phyloP scores from a whole-genome alignment of 169 alveolate species.

The Plasmodium gonderi region DNA sequence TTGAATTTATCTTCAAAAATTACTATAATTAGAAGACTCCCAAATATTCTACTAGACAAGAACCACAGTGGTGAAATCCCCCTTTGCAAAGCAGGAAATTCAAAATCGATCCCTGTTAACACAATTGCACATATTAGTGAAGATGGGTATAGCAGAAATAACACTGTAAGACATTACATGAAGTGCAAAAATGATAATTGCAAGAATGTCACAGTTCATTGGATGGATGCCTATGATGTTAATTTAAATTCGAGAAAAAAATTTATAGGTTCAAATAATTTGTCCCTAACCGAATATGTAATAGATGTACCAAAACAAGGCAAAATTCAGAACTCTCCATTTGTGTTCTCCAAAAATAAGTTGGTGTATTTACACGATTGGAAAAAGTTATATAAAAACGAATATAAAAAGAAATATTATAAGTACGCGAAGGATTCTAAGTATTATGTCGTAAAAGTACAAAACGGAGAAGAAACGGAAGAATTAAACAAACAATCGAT shows the following conservation, averaged over 20 bases:
- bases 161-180: neutral
- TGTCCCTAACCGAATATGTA: constrained; percentile 20
- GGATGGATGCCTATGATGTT: neutral
- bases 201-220: neutral
- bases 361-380: neutral
- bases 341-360: constrained; percentile 21
- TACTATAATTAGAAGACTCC: neutral
- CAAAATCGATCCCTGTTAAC: neutral
- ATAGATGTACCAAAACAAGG: constrained; percentile 17
- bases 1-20: constrained; percentile 1
- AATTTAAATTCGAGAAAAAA: neutral
- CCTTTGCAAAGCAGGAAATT: neutral
- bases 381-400: neutral
- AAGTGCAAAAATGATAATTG: neutral
- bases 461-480: neutral
- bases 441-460: constrained; percentile 26
- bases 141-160: neutral
- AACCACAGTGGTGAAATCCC: neutral
- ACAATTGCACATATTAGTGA: no score
- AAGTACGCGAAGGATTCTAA: neutral
- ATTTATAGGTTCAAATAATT: constrained; percentile 29
- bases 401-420: no score
- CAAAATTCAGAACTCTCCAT: constrained; percentile 16
- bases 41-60: neutral
- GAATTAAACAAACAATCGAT: neutral